Evolutionary conservation across 2,329 filamentous ascomycete species (phyloP), one percentile per base, ranked within the genome.

Genomic region (Lanzia echinophila): DNA sequence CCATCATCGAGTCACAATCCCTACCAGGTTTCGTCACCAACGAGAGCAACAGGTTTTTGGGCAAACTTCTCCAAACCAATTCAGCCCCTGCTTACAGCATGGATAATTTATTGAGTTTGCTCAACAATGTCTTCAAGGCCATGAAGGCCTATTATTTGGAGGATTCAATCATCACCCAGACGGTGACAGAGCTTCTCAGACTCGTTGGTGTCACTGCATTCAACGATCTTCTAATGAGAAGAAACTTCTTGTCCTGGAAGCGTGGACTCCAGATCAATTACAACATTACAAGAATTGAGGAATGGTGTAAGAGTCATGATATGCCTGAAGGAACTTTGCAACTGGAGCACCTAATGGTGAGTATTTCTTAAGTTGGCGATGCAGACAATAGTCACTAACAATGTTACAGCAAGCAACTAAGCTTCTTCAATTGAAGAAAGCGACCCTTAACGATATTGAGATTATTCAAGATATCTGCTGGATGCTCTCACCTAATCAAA

Each of bases 391-490:
- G 60, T 72, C 64, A 50, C 56, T 65, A 56, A 66, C 55, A 44
- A 32, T 17, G 32, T 49, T 36, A 62, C 58, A 89, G 86, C 92
- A 97, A 88, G 94, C 94, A 50, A 99, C 94, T 19, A 99, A 99
- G 76, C 84, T 99, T 60, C 79, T 99, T 60, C 94, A 99, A 72
- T 79, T 99, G 60, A 99, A 99, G 84, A 99, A 99, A 76, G 94
- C 94, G 8, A 99, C 94, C 1, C 75, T 99, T 69, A 99, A 97
- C 70, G 94, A 99, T 67, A 99, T 99, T 66, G 94, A 99, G 74
- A 99, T 99, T 66, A 99, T 99, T 67, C 94, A 99, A 75, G 94
- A 99, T 70, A 99, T 99, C 65, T 99, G 94, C 81, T 97, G 92
- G 92, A 97, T 97, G 92, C 81, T 99, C 50, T 96, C 92, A 1